These are phyloP conservation scores for Gonapodya prolifera DNA, from an alignment of 192 early-diverging fungal genomes.

Conservation along the genomic window DNA sequence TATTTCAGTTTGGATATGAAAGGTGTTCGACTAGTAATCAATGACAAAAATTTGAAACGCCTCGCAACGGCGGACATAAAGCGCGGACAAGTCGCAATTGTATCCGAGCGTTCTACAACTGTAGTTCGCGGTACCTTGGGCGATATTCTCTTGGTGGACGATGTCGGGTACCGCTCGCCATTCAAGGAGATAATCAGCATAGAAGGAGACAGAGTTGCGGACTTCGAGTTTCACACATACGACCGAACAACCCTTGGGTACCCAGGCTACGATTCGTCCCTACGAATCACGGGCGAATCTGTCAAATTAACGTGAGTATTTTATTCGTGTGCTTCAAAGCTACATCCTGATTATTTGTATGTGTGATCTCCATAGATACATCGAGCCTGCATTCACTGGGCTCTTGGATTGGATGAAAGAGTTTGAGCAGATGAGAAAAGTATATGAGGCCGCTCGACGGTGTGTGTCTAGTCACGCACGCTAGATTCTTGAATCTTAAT, in stretches of 20 bases:
- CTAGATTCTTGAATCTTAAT: not conserved
- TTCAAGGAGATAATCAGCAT: slow-evolving; percentile 55
- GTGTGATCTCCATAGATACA: slow-evolving; percentile 63
- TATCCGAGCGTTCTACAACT: not conserved
- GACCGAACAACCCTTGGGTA: slow-evolving; percentile 36
- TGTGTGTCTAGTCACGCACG: not conserved
- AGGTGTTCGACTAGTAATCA: not conserved
- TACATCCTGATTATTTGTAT: slow-evolving; percentile 3
- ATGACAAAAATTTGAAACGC: not conserved
- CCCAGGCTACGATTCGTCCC: slow-evolving; percentile 72
- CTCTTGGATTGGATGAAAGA: slow-evolving; percentile 68
- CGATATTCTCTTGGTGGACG: not conserved
- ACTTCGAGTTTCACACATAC: slow-evolving; percentile 79
- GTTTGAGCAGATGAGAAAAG: slow-evolving; percentile 73
- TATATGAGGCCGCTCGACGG: slow-evolving; percentile 75
- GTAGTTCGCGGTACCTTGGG: not conserved
- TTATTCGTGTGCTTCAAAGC: not conserved
- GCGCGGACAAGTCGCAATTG: not conserved
- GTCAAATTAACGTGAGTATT: slow-evolving; percentile 20
- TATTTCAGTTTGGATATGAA: not conserved
- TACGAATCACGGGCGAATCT: slow-evolving; percentile 68
- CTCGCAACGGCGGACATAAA: not conserved
- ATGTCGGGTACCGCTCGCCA: not conserved
- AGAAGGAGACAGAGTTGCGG: slow-evolving; percentile 76
- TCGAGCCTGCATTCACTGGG: slow-evolving; percentile 58